Evolutionary conservation across 2,329 filamentous ascomycete species (phyloP).

Genomic region (Remersonia thermophila): DNA sequence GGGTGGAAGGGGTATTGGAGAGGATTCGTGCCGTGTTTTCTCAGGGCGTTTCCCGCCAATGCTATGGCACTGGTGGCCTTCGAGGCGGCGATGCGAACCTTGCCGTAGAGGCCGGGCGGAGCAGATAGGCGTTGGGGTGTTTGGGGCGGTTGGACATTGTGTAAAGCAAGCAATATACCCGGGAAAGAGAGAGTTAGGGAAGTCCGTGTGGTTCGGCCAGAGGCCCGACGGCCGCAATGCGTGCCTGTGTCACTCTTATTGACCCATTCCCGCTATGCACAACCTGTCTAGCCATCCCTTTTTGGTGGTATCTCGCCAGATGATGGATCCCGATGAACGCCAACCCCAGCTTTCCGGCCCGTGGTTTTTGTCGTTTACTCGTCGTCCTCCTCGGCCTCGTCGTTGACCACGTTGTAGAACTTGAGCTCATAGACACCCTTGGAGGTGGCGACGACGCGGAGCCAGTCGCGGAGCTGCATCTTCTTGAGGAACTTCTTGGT

Average conservation of each 20-base stretch:
- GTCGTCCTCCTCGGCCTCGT: conserved; percentile 95
- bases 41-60: conserved; percentile 91
- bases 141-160: not conserved
- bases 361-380: conserved; percentile 52
- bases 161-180: conserved; percentile 6
- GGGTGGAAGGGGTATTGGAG: conserved; percentile 81
- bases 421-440: conserved; percentile 99
- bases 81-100: conserved; percentile 71
- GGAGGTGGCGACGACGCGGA: conserved; percentile 94
- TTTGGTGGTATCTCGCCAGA: conserved; percentile 13
- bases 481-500: conserved; percentile 99
- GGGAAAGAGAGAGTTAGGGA: conserved; percentile 1
- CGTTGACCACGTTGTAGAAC: conserved; percentile 99
- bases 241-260: conserved; percentile 12
- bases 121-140: conserved; percentile 1
- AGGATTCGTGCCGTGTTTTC: conserved; percentile 85
- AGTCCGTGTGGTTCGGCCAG: conserved; percentile 8
- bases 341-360: conserved; percentile 6
- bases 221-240: conserved; percentile 12
- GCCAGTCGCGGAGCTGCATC: conserved; percentile 99
- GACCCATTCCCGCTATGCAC: conserved; percentile 17
- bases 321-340: conserved; percentile 9
- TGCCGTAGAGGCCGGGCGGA: conserved; percentile 29
- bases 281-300: conserved; percentile 11
- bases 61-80: conserved; percentile 88